Base-by-base conservation (phyloP, 139 green algal species). In the Trebouxia sp. region DNA sequence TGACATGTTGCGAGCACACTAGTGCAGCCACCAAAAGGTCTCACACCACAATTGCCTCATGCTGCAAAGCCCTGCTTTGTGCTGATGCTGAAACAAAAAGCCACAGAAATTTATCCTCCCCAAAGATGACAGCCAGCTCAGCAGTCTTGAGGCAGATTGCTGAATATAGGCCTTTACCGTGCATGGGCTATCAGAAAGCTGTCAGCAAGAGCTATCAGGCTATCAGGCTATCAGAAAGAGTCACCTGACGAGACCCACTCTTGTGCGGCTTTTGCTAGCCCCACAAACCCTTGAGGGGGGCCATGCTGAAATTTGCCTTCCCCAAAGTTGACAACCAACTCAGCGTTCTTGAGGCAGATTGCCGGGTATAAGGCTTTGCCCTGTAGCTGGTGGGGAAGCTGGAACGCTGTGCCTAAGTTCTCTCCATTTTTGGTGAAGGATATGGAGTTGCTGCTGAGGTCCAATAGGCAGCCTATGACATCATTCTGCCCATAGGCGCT, bases 331-430 rank as follows among this genome's bases (percentile, higher is more conserved):
- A 93, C 38, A 0, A 30, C n/a, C 77, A 95, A 53, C 87, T 96
- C 92, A 11, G 91, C 91, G 76, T 95, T 94, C 69, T 96, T 95
- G 38, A 97, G 85, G 65, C 79, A 91, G 38, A 96, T 76, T 39
- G 92, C 88, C 0, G 93, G 93, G 79, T 91, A 93, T 37, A 96
- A 85, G 20, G 85, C 75, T 72, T 87, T 82, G 6, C 84, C 85
- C 5, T 80, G 50, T 9, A 94, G 56, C 9, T 84, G 32, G 75
- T 86, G 65, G 22, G 86, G 39, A 17, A 76, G 9, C n/a, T 84
- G 39, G 37, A 93, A 96, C 0, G 92, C 92, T 17, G 78, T 24
- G 6, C 88, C 90, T 53, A 95, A 80, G 12, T 55, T 22, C 30
- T 28, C 37, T 0, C 92, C 92, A 83, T 96, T 95, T 51, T 90